Evolutionary conservation across 805 yeast genomes (phyloP).

Genomic region (Lipomyces lipofer): DNA sequence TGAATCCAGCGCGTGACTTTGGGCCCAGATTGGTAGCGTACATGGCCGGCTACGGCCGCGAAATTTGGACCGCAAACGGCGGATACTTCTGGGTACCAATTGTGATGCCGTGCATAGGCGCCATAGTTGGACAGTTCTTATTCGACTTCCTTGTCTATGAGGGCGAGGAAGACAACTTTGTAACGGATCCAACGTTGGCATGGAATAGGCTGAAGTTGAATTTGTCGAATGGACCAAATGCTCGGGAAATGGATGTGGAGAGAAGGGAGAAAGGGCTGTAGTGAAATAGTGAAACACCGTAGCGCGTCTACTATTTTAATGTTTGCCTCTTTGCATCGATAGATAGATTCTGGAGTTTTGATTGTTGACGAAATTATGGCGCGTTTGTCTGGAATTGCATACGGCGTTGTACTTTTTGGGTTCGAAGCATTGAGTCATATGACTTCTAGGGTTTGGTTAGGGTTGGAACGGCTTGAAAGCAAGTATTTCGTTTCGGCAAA

Average conservation of each 20-base stretch:
- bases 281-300: too few relatives aligned
- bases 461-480: too few relatives aligned
- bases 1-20: conserved; percentile 57
- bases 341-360: too few relatives aligned
- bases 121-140: conserved; percentile 50
- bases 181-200: conserved; percentile 21
- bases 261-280: too few relatives aligned
- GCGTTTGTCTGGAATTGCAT: too few relatives aligned
- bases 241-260: neutral
- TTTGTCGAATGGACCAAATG: neutral
- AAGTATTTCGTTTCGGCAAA: too few relatives aligned
- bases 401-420: too few relatives aligned
- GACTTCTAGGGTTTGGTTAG: too few relatives aligned
- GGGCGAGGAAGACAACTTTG: conserved; percentile 26
- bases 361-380: too few relatives aligned
- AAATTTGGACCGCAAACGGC: conserved; percentile 40
- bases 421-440: too few relatives aligned
- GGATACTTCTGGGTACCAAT: conserved; percentile 57
- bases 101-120: conserved; percentile 52
- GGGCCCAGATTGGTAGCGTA: conserved; percentile 55
- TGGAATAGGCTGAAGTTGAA: conserved; percentile 1
- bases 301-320: too few relatives aligned
- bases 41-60: conserved; percentile 50
- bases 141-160: conserved; percentile 50
- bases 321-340: too few relatives aligned